Evolutionary conservation across 345 rosid genomes (phyloP).

Genomic region (sweet orange (Citrus sinensis)): DNA sequence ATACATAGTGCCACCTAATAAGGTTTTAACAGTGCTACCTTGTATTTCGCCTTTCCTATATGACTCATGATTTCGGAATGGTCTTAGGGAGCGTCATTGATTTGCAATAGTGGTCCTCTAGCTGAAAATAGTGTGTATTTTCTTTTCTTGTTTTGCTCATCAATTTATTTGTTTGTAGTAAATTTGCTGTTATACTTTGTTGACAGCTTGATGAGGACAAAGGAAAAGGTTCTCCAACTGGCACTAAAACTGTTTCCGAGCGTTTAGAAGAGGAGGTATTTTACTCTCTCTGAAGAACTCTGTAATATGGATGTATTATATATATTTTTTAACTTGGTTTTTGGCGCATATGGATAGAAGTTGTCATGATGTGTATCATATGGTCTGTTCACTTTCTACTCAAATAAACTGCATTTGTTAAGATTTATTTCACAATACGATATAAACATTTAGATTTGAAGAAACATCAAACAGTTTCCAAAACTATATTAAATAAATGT

Average conservation of each 20-base stretch:
- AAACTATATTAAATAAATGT: not conserved
- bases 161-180: not conserved
- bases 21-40: slow-evolving; percentile 43
- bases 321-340: not conserved
- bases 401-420: not conserved
- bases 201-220: slow-evolving; percentile 74
- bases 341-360: not conserved
- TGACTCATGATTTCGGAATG: not conserved
- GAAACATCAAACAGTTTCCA: not conserved
- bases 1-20: slow-evolving; percentile 81
- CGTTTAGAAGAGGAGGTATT: slow-evolving; percentile 86
- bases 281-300: slow-evolving; percentile 2
- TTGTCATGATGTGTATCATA: not conserved
- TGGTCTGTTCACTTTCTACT: not conserved
- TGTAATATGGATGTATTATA: not conserved
- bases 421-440: not conserved
- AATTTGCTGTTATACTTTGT: slow-evolving; percentile 2
- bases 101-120: slow-evolving; percentile 10
- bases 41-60: not conserved
- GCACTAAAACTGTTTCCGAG: slow-evolving; percentile 58
- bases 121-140: slow-evolving; percentile 2
- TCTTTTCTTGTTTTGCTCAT: not conserved
- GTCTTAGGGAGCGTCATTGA: not conserved
- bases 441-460: not conserved
- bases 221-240: slow-evolving; percentile 52